Base-by-base conservation (phyloP, 768 basidiomycete species). In the Tephrocybe sp. region DNA sequence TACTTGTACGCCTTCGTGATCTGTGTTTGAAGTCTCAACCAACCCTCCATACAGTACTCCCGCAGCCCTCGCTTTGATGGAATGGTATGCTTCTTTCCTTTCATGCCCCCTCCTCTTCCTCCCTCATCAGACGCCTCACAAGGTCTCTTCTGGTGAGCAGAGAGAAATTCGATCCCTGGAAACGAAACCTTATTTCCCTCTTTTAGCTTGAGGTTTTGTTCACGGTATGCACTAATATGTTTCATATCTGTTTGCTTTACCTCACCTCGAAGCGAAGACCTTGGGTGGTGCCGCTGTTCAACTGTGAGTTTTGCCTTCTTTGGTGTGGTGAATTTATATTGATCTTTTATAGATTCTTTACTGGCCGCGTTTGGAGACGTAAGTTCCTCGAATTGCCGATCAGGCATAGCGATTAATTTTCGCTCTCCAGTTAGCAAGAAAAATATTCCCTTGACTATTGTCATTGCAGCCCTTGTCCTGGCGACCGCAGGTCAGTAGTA, bases 91-190 rank as follows among this genome's bases (percentile, higher is more conserved):
- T 17, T 9, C 18, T 1, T 21, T 10, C 28, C 10, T 26, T 28
- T 18, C 15, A 36, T 4, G 1, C 18, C 40, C 12, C 15, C 15
- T 41, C 38, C 3, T 21, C 12, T 5, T 6, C 12, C 18, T 15
- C 38, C n/a, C 18, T 18, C n/a, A 39, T 21, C 34, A 5, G 9
- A 11, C 5, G n/a, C 21, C 14, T 20, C 17, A 7, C 8, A 2
- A 46, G 51, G 51, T 52, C 45, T 12, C 51, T 53, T 26, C 51
- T 53, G n/a, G 51, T 53, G 45, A 28, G 50, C 20, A 23, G 32
- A 1, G 11, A 15, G 26, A 2, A 18, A 14, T 1, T 20, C 11
- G 21, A 4, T 9, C 3, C 6, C 21, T 8, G 50, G 17, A n/a
- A 8, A 25, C 32, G 3, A 4, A 34, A 32, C 15, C 17, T n/a